Evolutionary conservation across 495 filamentous ascomycete species (phyloP).

Genomic region (Daldinia childiae): DNA sequence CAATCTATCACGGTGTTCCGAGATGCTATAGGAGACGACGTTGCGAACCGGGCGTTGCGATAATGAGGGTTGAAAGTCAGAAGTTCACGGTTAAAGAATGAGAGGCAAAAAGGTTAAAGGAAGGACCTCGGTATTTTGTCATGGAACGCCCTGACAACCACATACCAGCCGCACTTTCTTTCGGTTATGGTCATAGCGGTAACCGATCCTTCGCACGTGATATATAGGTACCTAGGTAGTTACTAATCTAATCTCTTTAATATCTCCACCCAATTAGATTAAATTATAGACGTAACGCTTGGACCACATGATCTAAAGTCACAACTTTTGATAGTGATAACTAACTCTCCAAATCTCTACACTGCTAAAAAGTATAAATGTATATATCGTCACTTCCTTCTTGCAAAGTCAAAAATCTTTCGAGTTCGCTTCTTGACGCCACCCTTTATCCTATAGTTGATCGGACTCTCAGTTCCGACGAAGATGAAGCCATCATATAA

Average conservation of each 20-base stretch:
- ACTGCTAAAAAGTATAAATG: background rate
- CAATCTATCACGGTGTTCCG: slow-evolving; percentile 28
- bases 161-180: background rate
- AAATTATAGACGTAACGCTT: background rate
- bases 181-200: background rate
- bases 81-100: background rate
- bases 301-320: background rate
- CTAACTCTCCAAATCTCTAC: background rate
- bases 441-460: slow-evolving; percentile 56
- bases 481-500: slow-evolving; percentile 66
- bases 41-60: slow-evolving; percentile 9
- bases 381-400: slow-evolving; percentile 10
- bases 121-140: background rate
- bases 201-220: background rate
- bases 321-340: too few species aligned
- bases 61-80: slow-evolving; percentile 21
- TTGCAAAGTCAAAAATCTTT: slow-evolving; percentile 10
- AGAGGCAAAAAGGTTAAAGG: background rate
- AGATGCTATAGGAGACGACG: slow-evolving; percentile 16
- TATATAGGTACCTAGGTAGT: too few species aligned
- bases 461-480: slow-evolving; percentile 61
- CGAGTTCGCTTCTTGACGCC: slow-evolving; percentile 16
- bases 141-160: background rate
- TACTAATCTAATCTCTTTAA: too few species aligned
- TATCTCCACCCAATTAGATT: background rate